Base-by-base conservation (phyloP, 331 rosid species). In the Ulmus americana region DNA sequence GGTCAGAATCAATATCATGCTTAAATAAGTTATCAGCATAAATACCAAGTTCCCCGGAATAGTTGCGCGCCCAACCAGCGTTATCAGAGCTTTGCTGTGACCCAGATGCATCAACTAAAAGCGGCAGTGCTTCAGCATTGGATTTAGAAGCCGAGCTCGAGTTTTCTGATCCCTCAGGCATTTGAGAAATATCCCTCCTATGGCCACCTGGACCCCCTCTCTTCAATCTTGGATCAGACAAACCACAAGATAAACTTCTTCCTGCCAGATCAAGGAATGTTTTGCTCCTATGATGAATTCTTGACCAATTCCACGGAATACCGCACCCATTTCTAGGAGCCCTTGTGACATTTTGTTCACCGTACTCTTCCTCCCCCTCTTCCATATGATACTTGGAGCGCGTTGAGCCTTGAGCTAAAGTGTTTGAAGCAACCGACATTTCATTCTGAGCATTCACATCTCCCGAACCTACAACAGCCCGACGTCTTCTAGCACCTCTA, bases 241-340 rank as follows among this genome's bases (percentile, higher is more conserved):
- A 80, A 64, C 99, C 99, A 80, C 99, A 94, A 63, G 99, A 74
- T 5, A 94, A 81, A 75, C 99, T 87, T 78, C 95, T 81, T 56
- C 99, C 99, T 70, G 99, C 99, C 72, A 77, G 76, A 81, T 94
- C 99, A 74, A 94, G 84, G 77, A 94, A 72, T 52, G 95, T 77
- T 74, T 87, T 94, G 59, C 99, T 92, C 66, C 99, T 82, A 53
- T 90, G 81, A 79, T 94, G 99, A 82, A 94, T 94, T 70, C 91
- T 82, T 51, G 99, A 94, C 99, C 99, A 94, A 76, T 90, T 94
- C 95, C 95, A 94, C 8, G 97, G 99, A 75, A 94, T 82, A 55
- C 99, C 99, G 64, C 99, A 94, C 52, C 97, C 96, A 66, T 94
- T 94, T 75, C 79, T 77, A 15, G 97, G 96, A 55, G 88, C 97